phyloP scores from a whole-genome alignment of 495 filamentous ascomycete species.

The Parmelia sp. region DNA sequence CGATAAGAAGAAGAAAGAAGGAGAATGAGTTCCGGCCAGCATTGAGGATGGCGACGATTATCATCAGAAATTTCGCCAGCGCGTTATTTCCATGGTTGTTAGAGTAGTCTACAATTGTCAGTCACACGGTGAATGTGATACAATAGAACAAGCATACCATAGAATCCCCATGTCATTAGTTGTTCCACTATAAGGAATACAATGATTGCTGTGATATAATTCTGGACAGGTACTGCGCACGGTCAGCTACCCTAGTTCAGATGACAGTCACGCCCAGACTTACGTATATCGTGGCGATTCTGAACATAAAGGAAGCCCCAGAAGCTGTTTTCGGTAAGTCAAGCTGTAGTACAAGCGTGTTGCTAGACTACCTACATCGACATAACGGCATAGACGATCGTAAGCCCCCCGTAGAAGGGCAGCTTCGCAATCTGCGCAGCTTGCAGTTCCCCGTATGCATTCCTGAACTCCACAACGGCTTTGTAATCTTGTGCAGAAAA shows the following conservation, averaged over 20 bases:
- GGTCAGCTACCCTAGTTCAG: slow-evolving; percentile 32
- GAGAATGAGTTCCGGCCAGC: slow-evolving; percentile 94
- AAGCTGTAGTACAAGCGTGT: not conserved
- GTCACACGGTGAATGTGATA: not conserved
- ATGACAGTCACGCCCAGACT: slow-evolving; percentile 26
- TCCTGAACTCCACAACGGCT: slow-evolving; percentile 83
- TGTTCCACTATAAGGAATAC: slow-evolving; percentile 93
- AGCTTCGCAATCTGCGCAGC: slow-evolving; percentile 94
- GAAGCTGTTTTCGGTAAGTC: slow-evolving; percentile 41
- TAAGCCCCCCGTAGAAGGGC: slow-evolving; percentile 92
- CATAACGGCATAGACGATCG: slow-evolving; percentile 88
- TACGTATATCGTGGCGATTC: slow-evolving; percentile 85
- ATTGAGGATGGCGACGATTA: slow-evolving; percentile 85
- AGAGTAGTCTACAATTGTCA: slow-evolving; percentile 61
- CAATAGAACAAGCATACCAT: slow-evolving; percentile 38
- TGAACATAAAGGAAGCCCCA: slow-evolving; percentile 97
- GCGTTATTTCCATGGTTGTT: slow-evolving; percentile 79
- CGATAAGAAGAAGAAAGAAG: slow-evolving; percentile 96
- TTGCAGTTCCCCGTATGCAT: slow-evolving; percentile 93
- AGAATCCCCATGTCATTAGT: slow-evolving; percentile 97
- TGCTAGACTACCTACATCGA: slow-evolving; percentile 47
- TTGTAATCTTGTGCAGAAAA: slow-evolving; percentile 61
- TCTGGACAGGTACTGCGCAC: slow-evolving; percentile 80
- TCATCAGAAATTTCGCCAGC: slow-evolving; percentile 75
- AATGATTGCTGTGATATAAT: slow-evolving; percentile 97